These are phyloP conservation scores for Craspedostauros australis DNA, from an alignment of 108 stramenopile species.

Conservation along the genomic window DNA sequence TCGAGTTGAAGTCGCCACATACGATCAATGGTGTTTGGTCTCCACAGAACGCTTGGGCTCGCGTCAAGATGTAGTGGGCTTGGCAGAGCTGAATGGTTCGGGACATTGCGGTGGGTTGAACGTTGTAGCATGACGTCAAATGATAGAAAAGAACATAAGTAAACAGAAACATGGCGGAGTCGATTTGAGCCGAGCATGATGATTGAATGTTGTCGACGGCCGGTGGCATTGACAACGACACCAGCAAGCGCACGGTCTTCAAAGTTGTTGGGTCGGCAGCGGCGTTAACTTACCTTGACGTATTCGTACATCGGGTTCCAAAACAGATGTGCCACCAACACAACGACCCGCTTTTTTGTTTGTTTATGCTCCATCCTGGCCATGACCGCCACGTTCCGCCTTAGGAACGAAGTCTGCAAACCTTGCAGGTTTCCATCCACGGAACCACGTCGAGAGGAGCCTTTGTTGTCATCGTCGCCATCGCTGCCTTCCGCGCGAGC, in stretches of 20 bases:
- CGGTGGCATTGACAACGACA: too few species aligned
- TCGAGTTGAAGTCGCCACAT: slow-evolving; percentile 81
- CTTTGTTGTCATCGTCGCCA: background rate
- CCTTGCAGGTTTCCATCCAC: slow-evolving; percentile 33
- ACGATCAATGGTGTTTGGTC: slow-evolving; percentile 39
- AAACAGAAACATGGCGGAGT: too few species aligned
- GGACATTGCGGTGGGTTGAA: too few species aligned
- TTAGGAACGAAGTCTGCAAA: slow-evolving; percentile 50
- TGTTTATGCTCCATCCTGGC: slow-evolving; percentile 35
- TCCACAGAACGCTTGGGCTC: slow-evolving; percentile 28
- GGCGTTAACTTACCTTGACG: slow-evolving; percentile 61
- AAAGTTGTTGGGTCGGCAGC: too few species aligned
- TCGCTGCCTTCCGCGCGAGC: too few species aligned
- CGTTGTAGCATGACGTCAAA: too few species aligned
- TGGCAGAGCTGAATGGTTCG: slow-evolving; percentile 44
- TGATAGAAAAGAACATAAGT: too few species aligned
- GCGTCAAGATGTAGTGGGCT: slow-evolving; percentile 48
- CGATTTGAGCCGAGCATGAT: too few species aligned
- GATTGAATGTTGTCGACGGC: too few species aligned
- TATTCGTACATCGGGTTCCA: slow-evolving; percentile 86
- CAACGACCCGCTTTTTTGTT: slow-evolving; percentile 27
- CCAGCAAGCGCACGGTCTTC: too few species aligned
- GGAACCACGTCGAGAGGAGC: background rate
- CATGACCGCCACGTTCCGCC: slow-evolving; percentile 67
- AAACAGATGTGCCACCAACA: slow-evolving; percentile 74